These are phyloP conservation scores for Magnolia sinica DNA, from an alignment of 164 flowering plant genomes.

Conservation along the genomic window DNA sequence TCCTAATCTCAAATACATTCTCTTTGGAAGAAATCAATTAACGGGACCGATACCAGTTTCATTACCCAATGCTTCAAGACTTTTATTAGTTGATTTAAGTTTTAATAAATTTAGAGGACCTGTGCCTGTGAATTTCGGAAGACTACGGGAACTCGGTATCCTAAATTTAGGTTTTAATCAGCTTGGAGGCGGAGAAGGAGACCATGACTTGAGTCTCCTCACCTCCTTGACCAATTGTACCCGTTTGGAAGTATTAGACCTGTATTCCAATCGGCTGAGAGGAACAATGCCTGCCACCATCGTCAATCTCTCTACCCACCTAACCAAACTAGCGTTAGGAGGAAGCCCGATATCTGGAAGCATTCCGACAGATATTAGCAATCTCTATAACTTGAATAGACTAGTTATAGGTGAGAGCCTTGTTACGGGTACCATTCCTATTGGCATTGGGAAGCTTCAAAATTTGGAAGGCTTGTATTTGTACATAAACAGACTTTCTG, in stretches of 20 bases:
- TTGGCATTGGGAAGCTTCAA: neutral
- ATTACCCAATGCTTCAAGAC: constrained; percentile 27
- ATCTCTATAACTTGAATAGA: constrained; percentile 19
- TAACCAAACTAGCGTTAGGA: constrained; percentile 11
- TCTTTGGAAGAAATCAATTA: constrained; percentile 13
- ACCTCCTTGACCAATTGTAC: constrained; percentile 29
- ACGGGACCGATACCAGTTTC: constrained; percentile 27
- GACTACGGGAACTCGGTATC: constrained; percentile 2
- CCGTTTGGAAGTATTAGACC: constrained; percentile 13
- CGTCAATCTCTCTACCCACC: constrained; percentile 27
- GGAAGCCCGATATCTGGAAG: constrained; percentile 25
- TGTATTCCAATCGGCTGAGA: constrained; percentile 22
- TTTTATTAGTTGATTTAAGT: constrained; percentile 11
- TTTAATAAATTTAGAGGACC: constrained; percentile 23
- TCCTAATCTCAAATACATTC: constrained; percentile 1
- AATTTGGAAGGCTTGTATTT: neutral
- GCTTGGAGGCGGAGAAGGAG: constrained; percentile 18
- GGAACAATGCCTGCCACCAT: neutral
- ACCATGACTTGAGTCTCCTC: constrained; percentile 28
- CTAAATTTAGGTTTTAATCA: constrained; percentile 14
- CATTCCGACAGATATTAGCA: constrained; percentile 30
- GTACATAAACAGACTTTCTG: neutral
- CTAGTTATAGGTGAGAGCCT: constrained; percentile 8
- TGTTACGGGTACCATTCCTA: neutral
- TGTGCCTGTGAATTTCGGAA: constrained; percentile 14